Conservation (phyloP, 208 protist genomes). For the Wallacemonas sp. region DNA sequence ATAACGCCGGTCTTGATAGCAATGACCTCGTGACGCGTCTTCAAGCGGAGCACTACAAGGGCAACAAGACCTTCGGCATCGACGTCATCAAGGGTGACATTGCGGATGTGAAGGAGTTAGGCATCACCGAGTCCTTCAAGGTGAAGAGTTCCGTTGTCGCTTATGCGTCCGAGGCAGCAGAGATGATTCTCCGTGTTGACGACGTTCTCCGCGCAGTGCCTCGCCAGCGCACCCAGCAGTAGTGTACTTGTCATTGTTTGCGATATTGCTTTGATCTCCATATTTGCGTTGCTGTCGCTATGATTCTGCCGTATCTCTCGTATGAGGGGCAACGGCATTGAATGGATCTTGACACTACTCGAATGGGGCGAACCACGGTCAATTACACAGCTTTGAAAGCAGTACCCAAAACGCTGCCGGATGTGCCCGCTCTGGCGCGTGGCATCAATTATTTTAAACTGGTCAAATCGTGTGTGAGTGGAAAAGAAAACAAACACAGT, state of each 20-base stretch:
- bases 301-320: no score
- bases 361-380: no score
- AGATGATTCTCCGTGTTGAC: conserved; percentile 99
- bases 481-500: no score
- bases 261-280: background rate
- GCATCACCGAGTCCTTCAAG: conserved; percentile 98
- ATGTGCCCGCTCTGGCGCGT: no score
- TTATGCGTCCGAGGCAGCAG: conserved; percentile 98
- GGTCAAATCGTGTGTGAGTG: no score
- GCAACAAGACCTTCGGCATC: conserved; percentile 76
- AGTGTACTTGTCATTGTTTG: background rate
- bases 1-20: conserved; percentile 98
- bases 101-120: conserved; percentile 93
- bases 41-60: conserved; percentile 78
- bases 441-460: no score
- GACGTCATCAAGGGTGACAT: conserved; percentile 96
- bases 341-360: no score
- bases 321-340: no score
- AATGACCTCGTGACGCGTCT: conserved; percentile 97
- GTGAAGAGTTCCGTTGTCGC: conserved; percentile 98
- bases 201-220: conserved; percentile 97
- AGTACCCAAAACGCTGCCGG: no score
- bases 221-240: conserved; percentile 83
- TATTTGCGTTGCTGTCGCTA: no score
- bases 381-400: no score